Conservation (phyloP, 495 filamentous ascomycete species). For the Penicillium nucicola region DNA sequence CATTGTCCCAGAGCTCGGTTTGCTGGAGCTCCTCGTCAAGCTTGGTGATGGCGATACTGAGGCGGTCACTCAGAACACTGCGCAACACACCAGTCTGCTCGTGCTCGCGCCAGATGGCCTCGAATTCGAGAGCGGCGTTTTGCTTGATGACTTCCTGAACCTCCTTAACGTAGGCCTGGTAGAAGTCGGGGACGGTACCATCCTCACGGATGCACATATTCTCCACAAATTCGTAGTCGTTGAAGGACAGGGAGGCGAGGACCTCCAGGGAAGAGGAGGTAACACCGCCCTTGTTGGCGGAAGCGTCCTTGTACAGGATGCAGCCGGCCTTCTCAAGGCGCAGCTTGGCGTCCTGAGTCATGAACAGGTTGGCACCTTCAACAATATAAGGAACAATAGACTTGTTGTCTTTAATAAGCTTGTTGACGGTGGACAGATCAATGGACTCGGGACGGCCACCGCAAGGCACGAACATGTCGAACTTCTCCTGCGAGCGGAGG, state of each 20-base stretch:
- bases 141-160: constrained; percentile 86
- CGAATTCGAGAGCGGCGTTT: constrained; percentile 91
- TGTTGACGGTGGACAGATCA: constrained; percentile 79
- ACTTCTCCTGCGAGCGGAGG: constrained; percentile 68
- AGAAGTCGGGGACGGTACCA: constrained; percentile 83
- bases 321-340: constrained; percentile 90
- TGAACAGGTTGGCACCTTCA: constrained; percentile 97
- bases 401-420: constrained; percentile 82
- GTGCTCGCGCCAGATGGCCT: constrained; percentile 95
- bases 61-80: constrained; percentile 81
- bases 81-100: constrained; percentile 73
- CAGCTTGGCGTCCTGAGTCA: constrained; percentile 97
- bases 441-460: constrained; percentile 97
- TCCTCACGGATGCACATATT: constrained; percentile 87
- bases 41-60: constrained; percentile 87
- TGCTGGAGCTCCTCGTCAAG: constrained; percentile 93
- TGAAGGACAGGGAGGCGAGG: constrained; percentile 87
- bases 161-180: constrained; percentile 84
- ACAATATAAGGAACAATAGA: constrained; percentile 87
- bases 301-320: constrained; percentile 95
- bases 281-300: constrained; percentile 97
- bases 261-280: constrained; percentile 98
- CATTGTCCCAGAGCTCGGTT: constrained; percentile 87
- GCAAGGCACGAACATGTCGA: constrained; percentile 92
- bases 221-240: constrained; percentile 80